phyloP scores from a whole-genome alignment of 371 early-diverging fungal species.

The Haplosporangium sp. region DNA sequence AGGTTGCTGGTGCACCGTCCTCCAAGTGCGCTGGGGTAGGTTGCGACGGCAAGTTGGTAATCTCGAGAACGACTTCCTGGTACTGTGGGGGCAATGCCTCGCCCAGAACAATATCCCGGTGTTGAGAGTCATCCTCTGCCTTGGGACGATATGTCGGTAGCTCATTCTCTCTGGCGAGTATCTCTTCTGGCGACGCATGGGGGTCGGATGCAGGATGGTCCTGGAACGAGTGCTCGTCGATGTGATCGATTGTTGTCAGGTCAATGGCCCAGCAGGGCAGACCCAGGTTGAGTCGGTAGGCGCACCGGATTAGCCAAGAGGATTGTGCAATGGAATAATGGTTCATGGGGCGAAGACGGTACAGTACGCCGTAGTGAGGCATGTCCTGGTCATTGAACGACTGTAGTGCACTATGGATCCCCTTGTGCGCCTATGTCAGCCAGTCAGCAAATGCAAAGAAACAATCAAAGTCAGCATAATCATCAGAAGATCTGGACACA shows the following conservation, averaged over 20 bases:
- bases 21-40: background rate
- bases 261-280: constrained; percentile 32
- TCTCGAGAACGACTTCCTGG: constrained; percentile 21
- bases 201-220: constrained; percentile 37
- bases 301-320: constrained; percentile 15
- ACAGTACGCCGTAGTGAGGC: constrained; percentile 39
- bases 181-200: constrained; percentile 33
- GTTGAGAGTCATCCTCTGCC: background rate
- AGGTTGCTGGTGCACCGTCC: background rate
- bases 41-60: too few relatives aligned
- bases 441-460: background rate
- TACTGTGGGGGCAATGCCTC: constrained; percentile 40
- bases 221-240: constrained; percentile 44
- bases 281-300: constrained; percentile 29
- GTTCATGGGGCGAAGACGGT: constrained; percentile 25
- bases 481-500: background rate
- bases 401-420: constrained; percentile 10
- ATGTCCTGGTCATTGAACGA: constrained; percentile 45
- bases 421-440: constrained; percentile 28
- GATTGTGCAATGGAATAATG: background rate
- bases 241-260: constrained; percentile 43
- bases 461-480: background rate
- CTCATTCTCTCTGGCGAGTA: constrained; percentile 39
- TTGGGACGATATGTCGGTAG: constrained; percentile 38
- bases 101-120: constrained; percentile 12